phyloP scores from a whole-genome alignment of 2,329 filamentous ascomycete genomes.

The Hyphodiscus sp. region DNA sequence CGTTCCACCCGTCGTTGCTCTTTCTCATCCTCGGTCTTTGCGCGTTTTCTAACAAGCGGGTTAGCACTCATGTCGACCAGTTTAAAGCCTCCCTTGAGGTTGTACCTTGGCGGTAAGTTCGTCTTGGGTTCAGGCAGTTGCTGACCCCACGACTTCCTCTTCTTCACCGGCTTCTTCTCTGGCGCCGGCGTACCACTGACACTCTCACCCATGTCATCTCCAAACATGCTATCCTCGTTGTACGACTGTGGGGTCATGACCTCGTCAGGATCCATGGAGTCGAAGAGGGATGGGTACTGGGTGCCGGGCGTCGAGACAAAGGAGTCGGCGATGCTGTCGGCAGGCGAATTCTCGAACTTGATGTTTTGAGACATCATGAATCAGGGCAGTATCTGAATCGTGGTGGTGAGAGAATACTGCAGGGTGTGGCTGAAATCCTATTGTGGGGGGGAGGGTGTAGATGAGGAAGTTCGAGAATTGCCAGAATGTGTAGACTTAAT shows the following conservation, averaged over 20 bases:
- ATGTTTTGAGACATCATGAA: constrained; percentile 21
- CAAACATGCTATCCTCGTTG: constrained; percentile 29
- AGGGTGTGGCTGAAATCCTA: neutral
- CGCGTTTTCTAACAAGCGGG: constrained; percentile 64
- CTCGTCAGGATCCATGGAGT: constrained; percentile 23
- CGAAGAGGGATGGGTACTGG: constrained; percentile 28
- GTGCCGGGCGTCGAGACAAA: constrained; percentile 30
- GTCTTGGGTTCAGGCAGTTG: constrained; percentile 95
- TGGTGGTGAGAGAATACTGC: neutral
- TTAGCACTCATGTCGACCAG: constrained; percentile 15
- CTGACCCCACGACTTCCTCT: constrained; percentile 98
- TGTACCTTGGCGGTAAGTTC: constrained; percentile 81
- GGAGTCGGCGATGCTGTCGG: constrained; percentile 27
- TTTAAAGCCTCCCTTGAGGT: constrained; percentile 1
- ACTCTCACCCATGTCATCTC: constrained; percentile 20
- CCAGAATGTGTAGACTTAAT: neutral
- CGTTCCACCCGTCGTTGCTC: constrained; percentile 96
- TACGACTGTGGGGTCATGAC: constrained; percentile 30
- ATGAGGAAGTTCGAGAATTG: constrained; percentile 1
- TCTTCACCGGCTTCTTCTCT: constrained; percentile 76
- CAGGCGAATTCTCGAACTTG: constrained; percentile 30
- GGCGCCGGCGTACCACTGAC: constrained; percentile 25
- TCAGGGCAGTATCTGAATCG: neutral
- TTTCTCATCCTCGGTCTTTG: constrained; percentile 98
- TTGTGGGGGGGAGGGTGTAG: neutral